phyloP scores from a whole-genome alignment of 2,329 filamentous ascomycete species.

The Pseudogymnoascus sp. region DNA sequence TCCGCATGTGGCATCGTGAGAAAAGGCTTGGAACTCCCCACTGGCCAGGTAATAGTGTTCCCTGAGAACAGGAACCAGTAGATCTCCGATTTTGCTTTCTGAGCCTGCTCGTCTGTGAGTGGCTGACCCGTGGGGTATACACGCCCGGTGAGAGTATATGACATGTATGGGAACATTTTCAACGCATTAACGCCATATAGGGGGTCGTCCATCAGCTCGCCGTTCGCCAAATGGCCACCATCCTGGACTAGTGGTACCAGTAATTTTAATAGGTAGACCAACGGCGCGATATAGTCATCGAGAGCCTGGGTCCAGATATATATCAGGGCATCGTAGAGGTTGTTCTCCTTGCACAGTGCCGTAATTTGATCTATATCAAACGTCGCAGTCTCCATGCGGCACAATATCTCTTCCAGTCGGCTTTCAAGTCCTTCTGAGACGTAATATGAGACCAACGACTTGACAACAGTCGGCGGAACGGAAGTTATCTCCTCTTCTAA shows the following conservation, averaged over 20 bases:
- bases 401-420: slow-evolving; percentile 87
- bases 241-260: slow-evolving; percentile 50
- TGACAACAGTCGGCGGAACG: slow-evolving; percentile 76
- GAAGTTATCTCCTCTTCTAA: slow-evolving; percentile 65
- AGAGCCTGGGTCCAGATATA: slow-evolving; percentile 96
- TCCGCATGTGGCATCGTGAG: slow-evolving; percentile 47
- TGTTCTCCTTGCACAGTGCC: slow-evolving; percentile 79
- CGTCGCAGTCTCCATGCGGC: slow-evolving; percentile 79
- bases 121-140: slow-evolving; percentile 79
- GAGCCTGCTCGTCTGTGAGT: slow-evolving; percentile 64
- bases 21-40: slow-evolving; percentile 50
- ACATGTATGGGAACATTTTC: slow-evolving; percentile 92
- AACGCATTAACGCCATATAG: slow-evolving; percentile 62
- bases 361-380: slow-evolving; percentile 94
- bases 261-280: slow-evolving; percentile 74
- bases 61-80: slow-evolving; percentile 94
- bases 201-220: slow-evolving; percentile 50
- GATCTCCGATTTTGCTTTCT: slow-evolving; percentile 73
- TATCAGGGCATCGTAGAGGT: slow-evolving; percentile 87
- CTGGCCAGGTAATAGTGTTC: slow-evolving; percentile 66
- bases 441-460: slow-evolving; percentile 76
- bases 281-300: slow-evolving; percentile 79
- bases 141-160: slow-evolving; percentile 80
- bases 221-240: slow-evolving; percentile 43
- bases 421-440: slow-evolving; percentile 65